These are phyloP conservation scores for Styphnolobium japonicum DNA, from an alignment of 306 rosid species.

Conservation along the genomic window DNA sequence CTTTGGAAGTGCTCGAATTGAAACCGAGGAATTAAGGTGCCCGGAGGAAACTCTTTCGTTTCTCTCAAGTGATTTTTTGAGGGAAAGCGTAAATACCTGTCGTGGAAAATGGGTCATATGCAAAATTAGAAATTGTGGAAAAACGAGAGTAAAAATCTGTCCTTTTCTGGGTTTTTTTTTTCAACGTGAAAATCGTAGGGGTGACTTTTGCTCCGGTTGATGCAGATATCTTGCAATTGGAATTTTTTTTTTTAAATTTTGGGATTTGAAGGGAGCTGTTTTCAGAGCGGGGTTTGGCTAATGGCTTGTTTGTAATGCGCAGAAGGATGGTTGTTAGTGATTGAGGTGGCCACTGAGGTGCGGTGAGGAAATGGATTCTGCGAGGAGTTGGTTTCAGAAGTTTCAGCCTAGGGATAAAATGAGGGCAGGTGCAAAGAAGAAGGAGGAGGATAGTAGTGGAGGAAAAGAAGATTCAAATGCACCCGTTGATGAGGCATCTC, in stretches of 20 bases:
- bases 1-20: conserved; percentile 12
- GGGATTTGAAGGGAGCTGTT: conserved; percentile 25
- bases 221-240: conserved; percentile 18
- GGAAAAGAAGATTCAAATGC: conserved; percentile 37
- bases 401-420: conserved; percentile 81
- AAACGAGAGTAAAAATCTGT: background rate
- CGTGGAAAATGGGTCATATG: background rate
- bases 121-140: background rate
- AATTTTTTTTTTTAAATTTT: background rate
- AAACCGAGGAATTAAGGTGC: background rate
- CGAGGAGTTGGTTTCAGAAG: conserved; percentile 89
- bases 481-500: conserved; percentile 56
- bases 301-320: background rate
- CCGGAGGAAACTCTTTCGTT: background rate
- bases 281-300: background rate
- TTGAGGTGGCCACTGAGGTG: conserved; percentile 26
- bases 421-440: conserved; percentile 57
- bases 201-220: conserved; percentile 12
- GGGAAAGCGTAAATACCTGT: background rate
- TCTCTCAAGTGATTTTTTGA: background rate
- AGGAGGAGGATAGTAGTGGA: conserved; percentile 50
- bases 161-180: background rate
- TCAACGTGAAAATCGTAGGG: background rate
- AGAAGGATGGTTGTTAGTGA: conserved; percentile 26
- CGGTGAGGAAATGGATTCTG: conserved; percentile 69